Evolutionary conservation across 371 early-diverging fungal genomes (phyloP).

Genomic region (Capillidium rhysosporum): DNA sequence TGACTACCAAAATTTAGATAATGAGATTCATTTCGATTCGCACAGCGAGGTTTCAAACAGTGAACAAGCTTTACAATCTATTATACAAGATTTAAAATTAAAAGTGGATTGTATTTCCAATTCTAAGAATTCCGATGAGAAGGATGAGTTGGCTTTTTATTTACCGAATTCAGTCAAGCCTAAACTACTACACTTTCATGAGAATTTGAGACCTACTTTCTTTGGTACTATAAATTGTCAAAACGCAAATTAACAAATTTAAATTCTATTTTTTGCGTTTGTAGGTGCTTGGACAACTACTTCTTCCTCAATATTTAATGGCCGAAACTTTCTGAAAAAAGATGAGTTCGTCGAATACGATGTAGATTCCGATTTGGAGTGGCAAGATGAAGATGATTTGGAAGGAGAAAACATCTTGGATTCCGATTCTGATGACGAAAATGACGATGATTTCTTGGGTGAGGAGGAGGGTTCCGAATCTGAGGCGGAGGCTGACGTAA

Average conservation of each 20-base stretch:
- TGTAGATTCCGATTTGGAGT: not conserved
- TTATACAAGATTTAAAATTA: too few relatives aligned
- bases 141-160: too few relatives aligned
- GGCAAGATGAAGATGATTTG: not conserved
- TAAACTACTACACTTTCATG: not conserved
- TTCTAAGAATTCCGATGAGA: too few relatives aligned
- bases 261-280: not conserved
- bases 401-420: not conserved
- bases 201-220: not conserved
- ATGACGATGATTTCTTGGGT: not conserved
- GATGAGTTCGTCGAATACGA: not conserved
- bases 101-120: too few relatives aligned
- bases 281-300: not conserved
- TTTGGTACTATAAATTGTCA: not conserved
- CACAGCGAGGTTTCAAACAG: too few relatives aligned
- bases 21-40: too few relatives aligned
- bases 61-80: too few relatives aligned
- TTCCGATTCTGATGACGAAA: not conserved
- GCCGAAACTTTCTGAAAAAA: not conserved
- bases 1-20: too few relatives aligned
- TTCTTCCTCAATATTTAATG: not conserved
- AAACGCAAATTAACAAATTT: not conserved
- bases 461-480: not conserved
- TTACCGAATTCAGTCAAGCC: not conserved
- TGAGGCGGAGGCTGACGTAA: not conserved